phyloP scores from a whole-genome alignment of 148 eudicot genomes.

The Gaultheria prostrata region DNA sequence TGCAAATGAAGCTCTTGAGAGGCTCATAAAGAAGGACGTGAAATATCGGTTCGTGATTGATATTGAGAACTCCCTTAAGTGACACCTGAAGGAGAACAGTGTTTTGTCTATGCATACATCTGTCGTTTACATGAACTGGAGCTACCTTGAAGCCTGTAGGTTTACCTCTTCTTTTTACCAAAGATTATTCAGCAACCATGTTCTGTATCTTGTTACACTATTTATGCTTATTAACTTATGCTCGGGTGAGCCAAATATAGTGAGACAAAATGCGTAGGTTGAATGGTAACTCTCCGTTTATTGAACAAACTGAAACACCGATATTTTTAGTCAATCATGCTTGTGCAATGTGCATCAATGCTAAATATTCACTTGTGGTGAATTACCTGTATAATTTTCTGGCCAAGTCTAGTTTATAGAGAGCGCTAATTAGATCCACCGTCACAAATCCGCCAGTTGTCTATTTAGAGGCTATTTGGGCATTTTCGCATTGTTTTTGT shows the following conservation, averaged over 20 bases:
- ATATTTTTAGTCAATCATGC: not conserved
- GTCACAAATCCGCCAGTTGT: not conserved
- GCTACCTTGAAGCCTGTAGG: not conserved
- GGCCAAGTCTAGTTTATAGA: too few relatives aligned
- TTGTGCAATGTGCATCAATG: not conserved
- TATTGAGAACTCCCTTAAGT: conserved; percentile 61
- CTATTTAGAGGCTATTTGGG: not conserved
- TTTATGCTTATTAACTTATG: not conserved
- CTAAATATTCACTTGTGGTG: not conserved
- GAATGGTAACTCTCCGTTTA: not conserved
- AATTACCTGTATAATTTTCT: not conserved
- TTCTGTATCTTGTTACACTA: not conserved
- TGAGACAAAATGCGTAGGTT: not conserved
- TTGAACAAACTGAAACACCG: not conserved
- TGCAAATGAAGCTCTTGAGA: conserved; percentile 72
- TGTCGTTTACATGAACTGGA: not conserved
- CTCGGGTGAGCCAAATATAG: not conserved
- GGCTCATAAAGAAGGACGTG: conserved; percentile 58
- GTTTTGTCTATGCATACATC: not conserved
- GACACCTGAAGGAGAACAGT: conserved; percentile 12
- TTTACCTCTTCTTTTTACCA: not conserved
- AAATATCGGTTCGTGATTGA: conserved; percentile 83
- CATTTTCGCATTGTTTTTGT: not conserved
- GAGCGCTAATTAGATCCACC: not conserved
- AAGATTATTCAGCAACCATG: not conserved